phyloP scores from a whole-genome alignment of 768 basidiomycete species.

The Phaeolepiota aurea region DNA sequence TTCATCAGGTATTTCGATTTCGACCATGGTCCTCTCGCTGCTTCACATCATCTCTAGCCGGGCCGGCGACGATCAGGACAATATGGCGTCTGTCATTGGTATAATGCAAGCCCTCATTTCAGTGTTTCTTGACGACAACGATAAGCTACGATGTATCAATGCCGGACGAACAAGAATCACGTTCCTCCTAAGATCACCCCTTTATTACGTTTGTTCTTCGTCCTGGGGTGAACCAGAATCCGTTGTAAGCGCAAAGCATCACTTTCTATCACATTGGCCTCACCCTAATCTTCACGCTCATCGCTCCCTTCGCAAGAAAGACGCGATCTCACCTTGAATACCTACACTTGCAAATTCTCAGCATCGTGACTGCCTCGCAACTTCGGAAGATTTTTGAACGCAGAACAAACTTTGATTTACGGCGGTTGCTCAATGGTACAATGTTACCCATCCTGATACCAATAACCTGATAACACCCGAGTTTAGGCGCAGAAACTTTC shows the following conservation, averaged over 20 bases:
- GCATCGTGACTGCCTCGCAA: conserved; percentile 81
- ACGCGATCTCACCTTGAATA: conserved; percentile 92
- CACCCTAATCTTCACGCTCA: not conserved
- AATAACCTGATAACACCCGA: not conserved
- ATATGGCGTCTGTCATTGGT: conserved; percentile 74
- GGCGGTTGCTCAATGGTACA: conserved; percentile 61
- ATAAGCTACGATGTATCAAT: conserved; percentile 79
- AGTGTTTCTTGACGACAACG: conserved; percentile 88
- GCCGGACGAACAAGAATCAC: conserved; percentile 78
- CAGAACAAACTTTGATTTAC: conserved; percentile 86
- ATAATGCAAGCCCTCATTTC: conserved; percentile 95
- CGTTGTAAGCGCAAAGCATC: conserved; percentile 53
- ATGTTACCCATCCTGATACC: not conserved
- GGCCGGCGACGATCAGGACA: conserved; percentile 50
- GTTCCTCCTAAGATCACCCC: conserved; percentile 77
- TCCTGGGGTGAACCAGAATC: conserved; percentile 96
- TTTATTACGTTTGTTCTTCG: conserved; percentile 89
- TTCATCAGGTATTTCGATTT: conserved; percentile 61
- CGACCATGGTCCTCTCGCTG: no score
- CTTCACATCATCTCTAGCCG: conserved; percentile 26
- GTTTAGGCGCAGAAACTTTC: conserved; percentile 73
- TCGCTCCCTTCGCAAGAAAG: conserved; percentile 57
- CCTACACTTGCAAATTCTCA: conserved; percentile 87
- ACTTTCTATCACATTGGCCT: not conserved
- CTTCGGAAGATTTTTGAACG: conserved; percentile 81